phyloP scores from a whole-genome alignment of 805 yeast genomes.

The Saccharomycopsis sp. region DNA sequence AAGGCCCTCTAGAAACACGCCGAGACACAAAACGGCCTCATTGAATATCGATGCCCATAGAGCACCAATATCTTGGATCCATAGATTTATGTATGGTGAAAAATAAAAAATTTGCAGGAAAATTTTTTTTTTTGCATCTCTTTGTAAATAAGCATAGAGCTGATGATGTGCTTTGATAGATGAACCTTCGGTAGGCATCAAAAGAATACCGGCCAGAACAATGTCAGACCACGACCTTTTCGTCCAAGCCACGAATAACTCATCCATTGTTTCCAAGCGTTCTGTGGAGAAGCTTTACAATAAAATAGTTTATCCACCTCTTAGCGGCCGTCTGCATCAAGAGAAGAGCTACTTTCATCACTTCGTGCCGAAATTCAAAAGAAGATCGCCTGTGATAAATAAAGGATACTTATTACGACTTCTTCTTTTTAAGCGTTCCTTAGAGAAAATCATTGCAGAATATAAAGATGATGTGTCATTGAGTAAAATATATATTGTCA shows the following conservation, averaged over 20 bases:
- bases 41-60: too few relatives aligned
- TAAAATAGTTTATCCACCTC: conserved; percentile 24
- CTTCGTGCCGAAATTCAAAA: conserved; percentile 58
- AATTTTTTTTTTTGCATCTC: too few relatives aligned
- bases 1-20: too few relatives aligned
- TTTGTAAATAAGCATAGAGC: too few relatives aligned
- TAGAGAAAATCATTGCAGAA: conserved; percentile 39
- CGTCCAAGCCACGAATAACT: conserved; percentile 79
- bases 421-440: conserved; percentile 53
- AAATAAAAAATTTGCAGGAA: too few relatives aligned
- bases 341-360: conserved; percentile 45
- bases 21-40: too few relatives aligned
- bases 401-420: conserved; percentile 80
- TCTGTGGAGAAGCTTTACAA: conserved; percentile 65
- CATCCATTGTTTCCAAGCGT: conserved; percentile 75
- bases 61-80: too few relatives aligned
- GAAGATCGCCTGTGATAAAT: conserved; percentile 76
- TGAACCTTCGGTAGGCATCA: too few relatives aligned
- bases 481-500: conserved; percentile 41
- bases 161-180: too few relatives aligned
- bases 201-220: too few relatives aligned
- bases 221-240: conserved; percentile 53
- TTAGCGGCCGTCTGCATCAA: conserved; percentile 23
- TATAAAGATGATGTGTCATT: conserved; percentile 20
- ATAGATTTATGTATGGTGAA: too few relatives aligned